A percentile compares a stretch with the other conserved stretches of the same genome.
phyloP scores from a whole-genome alignment of 2,329 filamentous ascomycete species.

The Berkeleyomyces rouxiae region DNA sequence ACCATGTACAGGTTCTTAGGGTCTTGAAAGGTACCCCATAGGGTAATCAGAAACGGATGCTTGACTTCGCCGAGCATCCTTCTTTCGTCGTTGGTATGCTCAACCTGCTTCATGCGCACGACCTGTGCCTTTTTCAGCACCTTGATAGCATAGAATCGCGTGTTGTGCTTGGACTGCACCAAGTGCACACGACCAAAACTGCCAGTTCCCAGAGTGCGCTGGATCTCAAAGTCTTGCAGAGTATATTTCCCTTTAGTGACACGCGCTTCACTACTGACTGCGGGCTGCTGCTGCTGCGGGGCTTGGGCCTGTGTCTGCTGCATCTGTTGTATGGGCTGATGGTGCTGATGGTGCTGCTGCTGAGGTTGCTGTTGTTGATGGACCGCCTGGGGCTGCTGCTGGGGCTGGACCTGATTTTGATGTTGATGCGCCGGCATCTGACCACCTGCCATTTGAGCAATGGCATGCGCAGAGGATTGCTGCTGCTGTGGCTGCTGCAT shows the following conservation, averaged over 20 bases:
- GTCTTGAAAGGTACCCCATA: conserved; percentile 98
- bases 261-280: conserved; percentile 28
- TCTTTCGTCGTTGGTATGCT: conserved; percentile 96
- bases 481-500: conserved; percentile 8
- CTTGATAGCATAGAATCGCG: conserved; percentile 95
- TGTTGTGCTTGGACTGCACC: conserved; percentile 95
- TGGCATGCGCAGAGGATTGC: conserved; percentile 11
- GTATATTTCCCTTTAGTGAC: conserved; percentile 97
- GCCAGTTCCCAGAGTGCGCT: conserved; percentile 84
- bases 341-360: conserved; percentile 6
- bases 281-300: conserved; percentile 17
- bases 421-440: conserved; percentile 12
- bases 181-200: conserved; percentile 94
- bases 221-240: conserved; percentile 72
- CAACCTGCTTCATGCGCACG: conserved; percentile 99
- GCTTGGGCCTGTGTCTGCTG: conserved; percentile 18
- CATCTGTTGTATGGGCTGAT: conserved; percentile 15
- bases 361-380: conserved; percentile 21
- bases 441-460: conserved; percentile 44
- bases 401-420: conserved; percentile 5
- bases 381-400: conserved; percentile 45
- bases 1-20: conserved; percentile 97
- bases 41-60: conserved; percentile 90
- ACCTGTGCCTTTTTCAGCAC: conserved; percentile 97
- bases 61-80: conserved; percentile 93